These are phyloP conservation scores for Nicotiana undulata DNA, from an alignment of 257 asterid genomes.

Conservation along the genomic window DNA sequence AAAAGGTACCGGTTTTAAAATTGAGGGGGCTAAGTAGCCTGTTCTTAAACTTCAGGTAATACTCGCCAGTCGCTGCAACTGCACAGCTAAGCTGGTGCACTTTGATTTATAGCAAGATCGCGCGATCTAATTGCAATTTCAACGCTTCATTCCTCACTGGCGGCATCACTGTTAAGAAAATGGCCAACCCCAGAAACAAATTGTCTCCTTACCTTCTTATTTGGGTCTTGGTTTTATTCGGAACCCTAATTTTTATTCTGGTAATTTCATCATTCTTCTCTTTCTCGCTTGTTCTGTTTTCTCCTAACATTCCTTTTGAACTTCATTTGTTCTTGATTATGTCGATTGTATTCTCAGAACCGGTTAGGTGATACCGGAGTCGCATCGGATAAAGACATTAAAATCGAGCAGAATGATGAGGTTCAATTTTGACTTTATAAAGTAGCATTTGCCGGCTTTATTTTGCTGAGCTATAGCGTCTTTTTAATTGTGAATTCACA, in stretches of 20 bases:
- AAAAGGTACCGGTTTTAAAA: no score
- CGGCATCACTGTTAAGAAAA: not conserved
- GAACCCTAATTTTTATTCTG: slow-evolving; percentile 63
- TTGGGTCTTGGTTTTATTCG: slow-evolving; percentile 65
- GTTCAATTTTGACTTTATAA: slow-evolving; percentile 12
- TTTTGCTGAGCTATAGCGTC: not conserved
- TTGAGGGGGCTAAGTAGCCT: not conserved
- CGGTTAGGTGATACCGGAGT: slow-evolving; percentile 48
- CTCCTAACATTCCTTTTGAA: not conserved
- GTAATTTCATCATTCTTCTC: slow-evolving; percentile 19
- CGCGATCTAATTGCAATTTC: not conserved
- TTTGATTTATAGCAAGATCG: not conserved
- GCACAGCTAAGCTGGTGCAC: no score
- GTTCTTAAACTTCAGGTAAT: not conserved
- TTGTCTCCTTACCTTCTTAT: slow-evolving; percentile 38
- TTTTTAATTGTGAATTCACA: not conserved
- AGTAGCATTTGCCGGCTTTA: not conserved
- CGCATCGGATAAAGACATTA: slow-evolving; percentile 25
- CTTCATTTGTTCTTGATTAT: not conserved
- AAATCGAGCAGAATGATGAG: slow-evolving; percentile 28
- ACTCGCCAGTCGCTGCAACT: not conserved
- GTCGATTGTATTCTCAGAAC: slow-evolving; percentile 32
- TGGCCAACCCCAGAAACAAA: slow-evolving; percentile 35
- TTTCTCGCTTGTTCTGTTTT: not conserved
- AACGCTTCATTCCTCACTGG: not conserved